Conservation (phyloP, 768 basidiomycete species). For the Mycena indigotica region DNA sequence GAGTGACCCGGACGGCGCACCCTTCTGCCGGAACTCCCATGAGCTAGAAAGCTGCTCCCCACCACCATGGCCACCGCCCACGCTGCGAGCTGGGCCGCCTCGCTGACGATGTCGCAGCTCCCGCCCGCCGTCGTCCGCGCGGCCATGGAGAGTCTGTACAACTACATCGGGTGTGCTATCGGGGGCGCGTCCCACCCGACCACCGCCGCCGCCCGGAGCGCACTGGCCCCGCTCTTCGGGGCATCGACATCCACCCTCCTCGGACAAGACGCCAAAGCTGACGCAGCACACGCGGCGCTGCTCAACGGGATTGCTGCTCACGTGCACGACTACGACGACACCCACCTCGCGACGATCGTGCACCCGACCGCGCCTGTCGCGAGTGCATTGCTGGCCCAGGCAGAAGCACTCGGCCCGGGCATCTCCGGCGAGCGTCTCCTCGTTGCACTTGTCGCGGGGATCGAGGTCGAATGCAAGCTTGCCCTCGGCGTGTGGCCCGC, state of each 20-base stretch:
- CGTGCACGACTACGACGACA: constrained; percentile 30
- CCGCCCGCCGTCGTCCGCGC: constrained; percentile 23
- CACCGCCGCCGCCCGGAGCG: constrained; percentile 20
- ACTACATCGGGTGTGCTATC: constrained; percentile 29
- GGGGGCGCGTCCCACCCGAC: constrained; percentile 26
- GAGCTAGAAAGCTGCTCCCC: too few relatives aligned
- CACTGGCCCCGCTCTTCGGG: constrained; percentile 23
- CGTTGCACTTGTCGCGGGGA: constrained; percentile 25
- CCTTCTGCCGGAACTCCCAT: too few relatives aligned
- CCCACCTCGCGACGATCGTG: constrained; percentile 27
- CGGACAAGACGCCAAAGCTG: constrained; percentile 18
- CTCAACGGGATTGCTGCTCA: constrained; percentile 29
- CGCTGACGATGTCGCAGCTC: constrained; percentile 23
- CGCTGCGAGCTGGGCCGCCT: constrained; percentile 24
- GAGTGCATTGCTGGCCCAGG: constrained; percentile 24
- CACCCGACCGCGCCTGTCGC: constrained; percentile 28
- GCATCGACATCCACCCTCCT: constrained; percentile 23
- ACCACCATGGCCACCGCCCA: constrained; percentile 25
- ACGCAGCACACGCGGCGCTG: constrained; percentile 26
- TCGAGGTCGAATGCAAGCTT: constrained; percentile 28
- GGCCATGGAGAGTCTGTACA: constrained; percentile 26
- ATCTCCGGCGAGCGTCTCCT: constrained; percentile 24
- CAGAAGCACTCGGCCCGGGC: constrained; percentile 23
- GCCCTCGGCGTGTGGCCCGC: constrained; percentile 26
- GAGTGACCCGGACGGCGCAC: too few relatives aligned